phyloP scores from a whole-genome alignment of 495 filamentous ascomycete species.

The Lepraria neglecta region DNA sequence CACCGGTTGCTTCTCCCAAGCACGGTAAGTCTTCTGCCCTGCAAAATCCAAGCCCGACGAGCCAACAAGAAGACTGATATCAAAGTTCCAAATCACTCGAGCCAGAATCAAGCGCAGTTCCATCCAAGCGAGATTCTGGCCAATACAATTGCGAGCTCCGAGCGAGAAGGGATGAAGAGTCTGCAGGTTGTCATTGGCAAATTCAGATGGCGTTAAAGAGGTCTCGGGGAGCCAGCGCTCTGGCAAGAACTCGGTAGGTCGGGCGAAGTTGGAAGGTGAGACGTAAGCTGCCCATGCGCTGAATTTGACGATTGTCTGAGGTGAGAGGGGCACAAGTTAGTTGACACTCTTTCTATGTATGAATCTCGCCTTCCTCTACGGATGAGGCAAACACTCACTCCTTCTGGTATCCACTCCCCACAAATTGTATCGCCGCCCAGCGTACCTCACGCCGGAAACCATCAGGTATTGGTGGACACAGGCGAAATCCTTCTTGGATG shows the following conservation, averaged over 20 bases:
- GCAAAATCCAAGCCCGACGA: neutral
- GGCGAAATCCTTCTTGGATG: neutral
- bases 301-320: neutral
- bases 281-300: too few relatives aligned
- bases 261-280: neutral
- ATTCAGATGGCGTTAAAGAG: neutral
- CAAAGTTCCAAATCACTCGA: slow-evolving; percentile 41
- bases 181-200: neutral
- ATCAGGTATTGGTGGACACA: neutral
- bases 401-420: too few relatives aligned
- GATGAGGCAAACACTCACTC: neutral
- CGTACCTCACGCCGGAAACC: neutral
- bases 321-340: too few relatives aligned
- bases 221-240: neutral
- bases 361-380: neutral
- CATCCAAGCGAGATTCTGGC: slow-evolving; percentile 44
- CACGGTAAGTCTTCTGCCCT: neutral
- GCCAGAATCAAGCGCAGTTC: slow-evolving; percentile 42
- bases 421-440: too few relatives aligned
- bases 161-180: slow-evolving; percentile 52
- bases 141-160: slow-evolving; percentile 57
- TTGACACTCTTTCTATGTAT: too few relatives aligned
- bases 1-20: slow-evolving; percentile 1
- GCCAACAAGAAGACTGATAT: slow-evolving; percentile 30
- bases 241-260: neutral